Evolutionary conservation across 495 filamentous ascomycete genomes (phyloP).

Genomic region (Aspergillus cristatus): DNA sequence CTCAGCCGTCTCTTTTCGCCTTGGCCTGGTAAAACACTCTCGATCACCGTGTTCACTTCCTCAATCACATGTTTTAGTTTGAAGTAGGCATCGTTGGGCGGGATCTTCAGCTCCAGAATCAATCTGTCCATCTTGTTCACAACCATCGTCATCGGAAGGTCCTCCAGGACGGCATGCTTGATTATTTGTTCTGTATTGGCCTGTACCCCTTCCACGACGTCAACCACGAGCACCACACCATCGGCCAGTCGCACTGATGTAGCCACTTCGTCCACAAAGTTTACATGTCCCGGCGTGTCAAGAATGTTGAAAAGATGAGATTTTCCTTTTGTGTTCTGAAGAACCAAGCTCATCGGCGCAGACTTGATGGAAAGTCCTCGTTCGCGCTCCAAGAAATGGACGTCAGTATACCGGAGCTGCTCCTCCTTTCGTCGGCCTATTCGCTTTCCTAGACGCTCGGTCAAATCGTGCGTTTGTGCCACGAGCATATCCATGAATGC

Average conservation of each 20-base stretch:
- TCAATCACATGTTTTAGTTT: conserved; percentile 97
- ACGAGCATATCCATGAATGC: conserved; percentile 98
- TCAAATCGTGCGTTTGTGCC: conserved; percentile 82
- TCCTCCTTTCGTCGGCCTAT: conserved; percentile 77
- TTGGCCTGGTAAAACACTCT: conserved; percentile 73
- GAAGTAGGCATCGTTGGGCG: conserved; percentile 94
- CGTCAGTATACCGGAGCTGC: conserved; percentile 89
- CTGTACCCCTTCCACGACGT: conserved; percentile 97
- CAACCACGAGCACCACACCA: conserved; percentile 86
- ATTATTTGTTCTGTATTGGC: conserved; percentile 94
- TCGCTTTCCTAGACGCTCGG: conserved; percentile 65
- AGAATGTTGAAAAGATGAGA: conserved; percentile 94
- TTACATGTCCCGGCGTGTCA: conserved; percentile 95
- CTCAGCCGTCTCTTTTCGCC: conserved; percentile 76
- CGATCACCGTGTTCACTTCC: conserved; percentile 93
- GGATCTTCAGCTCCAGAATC: conserved; percentile 89
- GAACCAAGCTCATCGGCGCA: conserved; percentile 86
- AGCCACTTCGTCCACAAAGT: conserved; percentile 95
- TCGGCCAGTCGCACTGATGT: conserved; percentile 79
- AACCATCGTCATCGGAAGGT: conserved; percentile 78
- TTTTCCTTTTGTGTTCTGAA: conserved; percentile 81
- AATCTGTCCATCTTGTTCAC: conserved; percentile 97
- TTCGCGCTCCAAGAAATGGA: conserved; percentile 79
- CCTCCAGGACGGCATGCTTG: conserved; percentile 86
- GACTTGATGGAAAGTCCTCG: conserved; percentile 90